Percentiles rank a stretch among this genome's conserved stretches.
phyloP scores from a whole-genome alignment of 148 eudicot species.

The Rhododendron ferrugineum region DNA sequence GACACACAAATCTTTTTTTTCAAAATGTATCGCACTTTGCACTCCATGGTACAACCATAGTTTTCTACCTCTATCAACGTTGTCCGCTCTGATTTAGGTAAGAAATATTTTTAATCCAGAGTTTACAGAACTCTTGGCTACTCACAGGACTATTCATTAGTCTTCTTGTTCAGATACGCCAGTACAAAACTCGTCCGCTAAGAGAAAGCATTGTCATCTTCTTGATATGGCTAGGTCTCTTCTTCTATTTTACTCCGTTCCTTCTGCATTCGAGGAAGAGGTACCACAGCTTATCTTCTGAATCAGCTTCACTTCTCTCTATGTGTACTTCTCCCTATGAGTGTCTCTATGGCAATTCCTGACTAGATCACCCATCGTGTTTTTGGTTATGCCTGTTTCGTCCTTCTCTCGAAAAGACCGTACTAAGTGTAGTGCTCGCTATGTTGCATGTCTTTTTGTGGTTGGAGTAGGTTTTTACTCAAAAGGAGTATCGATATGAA shows the following conservation, averaged over 20 bases:
- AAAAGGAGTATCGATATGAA: not conserved
- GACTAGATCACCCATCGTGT: not conserved
- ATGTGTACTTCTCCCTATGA: not conserved
- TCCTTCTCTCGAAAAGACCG: not conserved
- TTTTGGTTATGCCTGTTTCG: not conserved
- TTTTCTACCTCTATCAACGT: not conserved
- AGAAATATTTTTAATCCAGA: not conserved
- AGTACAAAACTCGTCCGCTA: not conserved
- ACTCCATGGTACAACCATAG: not conserved
- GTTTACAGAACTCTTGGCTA: not conserved
- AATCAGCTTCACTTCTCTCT: not conserved
- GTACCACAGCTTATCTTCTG: not conserved
- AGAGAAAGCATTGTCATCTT: not conserved
- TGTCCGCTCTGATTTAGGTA: not conserved
- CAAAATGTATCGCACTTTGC: not conserved
- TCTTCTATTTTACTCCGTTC: not conserved
- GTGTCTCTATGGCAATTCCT: no score
- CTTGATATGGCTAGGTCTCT: not conserved
- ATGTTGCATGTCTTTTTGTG: not conserved
- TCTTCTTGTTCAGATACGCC: not conserved
- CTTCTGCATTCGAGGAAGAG: not conserved
- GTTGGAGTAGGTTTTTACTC: not conserved
- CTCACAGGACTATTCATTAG: not conserved
- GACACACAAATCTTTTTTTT: not conserved
- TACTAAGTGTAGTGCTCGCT: not conserved